Base-by-base conservation (phyloP, 768 basidiomycete species). In the Mrakia hoshinonis region DNA sequence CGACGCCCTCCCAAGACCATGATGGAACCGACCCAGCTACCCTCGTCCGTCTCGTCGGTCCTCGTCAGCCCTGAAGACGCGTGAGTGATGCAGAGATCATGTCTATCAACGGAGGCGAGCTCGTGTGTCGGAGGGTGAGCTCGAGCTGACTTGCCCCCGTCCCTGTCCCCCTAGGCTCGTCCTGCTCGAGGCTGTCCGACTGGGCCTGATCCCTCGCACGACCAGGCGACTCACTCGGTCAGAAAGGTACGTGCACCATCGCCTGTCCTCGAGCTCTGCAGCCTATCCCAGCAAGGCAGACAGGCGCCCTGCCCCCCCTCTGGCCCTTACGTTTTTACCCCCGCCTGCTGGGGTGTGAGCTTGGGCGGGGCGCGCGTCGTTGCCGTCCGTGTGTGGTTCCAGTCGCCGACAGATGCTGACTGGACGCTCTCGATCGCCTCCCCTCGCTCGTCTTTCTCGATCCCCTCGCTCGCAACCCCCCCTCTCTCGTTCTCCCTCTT, bases 41-140 rank as follows among this genome's bases (percentile, higher is more conserved):
- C 78, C 6, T 77, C 78, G 38, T 77, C 78, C n/a, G 75, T 76
- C 11, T 75, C 76, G 60, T 74, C 76, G 13, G 24, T 46, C 10
- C 74, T 79, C 43, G 76, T 76, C 51, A 75, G 76, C 6, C 77
- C 78, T 22, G 75, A 73, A 0, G 78, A 79, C 72, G 77, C 78
- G 78, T 79, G 43, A 74, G 78, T 77, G n/a, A 31, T 10, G 43
- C n/a, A 20, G 22, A 43, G n/a, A n/a, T n/a, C n/a, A n/a, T n/a
- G 15, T 43, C 43, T 43, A 7, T 15, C 43, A 7, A 43, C 6
- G 15, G 43, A 7, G 15, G 15, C 43, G 43, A 43, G 43, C 43
- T 43, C 34, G 1, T 6, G 12, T 2, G 11, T 36, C 18, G 12
- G 18, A 5, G 47, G 9, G 3, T 48, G n/a, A 15, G 22, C 29